Evolutionary conservation across 208 protist genomes (phyloP).

Genomic region (Wallacemonas sp.): DNA sequence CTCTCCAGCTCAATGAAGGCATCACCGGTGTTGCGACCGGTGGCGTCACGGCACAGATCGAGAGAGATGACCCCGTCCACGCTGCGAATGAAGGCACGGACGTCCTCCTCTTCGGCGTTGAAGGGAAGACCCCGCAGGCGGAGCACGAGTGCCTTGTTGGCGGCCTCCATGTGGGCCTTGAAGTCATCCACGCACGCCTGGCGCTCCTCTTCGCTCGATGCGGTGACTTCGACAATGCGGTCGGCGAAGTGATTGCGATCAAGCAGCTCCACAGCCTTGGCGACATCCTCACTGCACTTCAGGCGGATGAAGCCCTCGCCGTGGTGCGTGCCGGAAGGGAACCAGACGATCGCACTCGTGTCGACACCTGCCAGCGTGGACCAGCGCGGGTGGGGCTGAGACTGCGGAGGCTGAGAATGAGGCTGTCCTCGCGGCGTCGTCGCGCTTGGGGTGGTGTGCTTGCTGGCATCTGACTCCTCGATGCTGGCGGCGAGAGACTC

Average conservation of each 20-base stretch:
- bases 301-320: constrained; percentile 48
- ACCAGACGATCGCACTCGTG: constrained; percentile 29
- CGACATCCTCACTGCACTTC: constrained; percentile 25
- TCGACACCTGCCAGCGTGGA: constrained; percentile 6
- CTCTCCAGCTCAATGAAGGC: constrained; percentile 64
- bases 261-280: constrained; percentile 27
- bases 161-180: constrained; percentile 17
- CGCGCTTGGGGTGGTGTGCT: neutral
- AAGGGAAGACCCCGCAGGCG: constrained; percentile 78
- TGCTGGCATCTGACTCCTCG: constrained; percentile 4
- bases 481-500: neutral
- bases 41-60: constrained; percentile 42
- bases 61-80: constrained; percentile 36
- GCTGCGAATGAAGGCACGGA: constrained; percentile 41
- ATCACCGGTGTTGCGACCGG: constrained; percentile 57
- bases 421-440: neutral
- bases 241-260: constrained; percentile 44
- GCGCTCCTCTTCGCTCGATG: constrained; percentile 28
- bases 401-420: no score
- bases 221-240: constrained; percentile 41
- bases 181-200: constrained; percentile 16
- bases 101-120: constrained; percentile 43
- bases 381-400: no score
- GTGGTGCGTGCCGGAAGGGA: constrained; percentile 33
- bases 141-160: constrained; percentile 38